These are phyloP conservation scores for Daldinia grandis DNA, from an alignment of 495 filamentous ascomycete species.

Conservation along the genomic window DNA sequence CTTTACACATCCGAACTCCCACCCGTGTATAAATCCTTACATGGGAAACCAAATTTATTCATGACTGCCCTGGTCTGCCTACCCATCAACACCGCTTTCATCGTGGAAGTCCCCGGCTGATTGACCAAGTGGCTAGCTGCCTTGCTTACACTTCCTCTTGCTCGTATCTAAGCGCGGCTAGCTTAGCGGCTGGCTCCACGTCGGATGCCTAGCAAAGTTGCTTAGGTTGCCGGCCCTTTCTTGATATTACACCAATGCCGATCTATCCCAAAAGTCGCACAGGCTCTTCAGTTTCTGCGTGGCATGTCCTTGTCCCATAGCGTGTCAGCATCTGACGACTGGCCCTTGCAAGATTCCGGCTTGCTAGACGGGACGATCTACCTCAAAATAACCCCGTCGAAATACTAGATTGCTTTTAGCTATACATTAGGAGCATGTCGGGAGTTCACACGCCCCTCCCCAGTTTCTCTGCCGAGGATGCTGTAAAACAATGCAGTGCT, in stretches of 20 bases:
- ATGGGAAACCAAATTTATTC: constrained; percentile 25
- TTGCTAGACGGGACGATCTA: background rate
- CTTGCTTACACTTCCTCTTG: constrained; percentile 12
- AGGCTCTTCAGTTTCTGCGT: constrained; percentile 1
- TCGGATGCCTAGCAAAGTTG: constrained; percentile 26
- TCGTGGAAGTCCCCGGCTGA: constrained; percentile 28
- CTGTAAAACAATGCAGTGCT: constrained; percentile 18
- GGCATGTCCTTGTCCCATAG: constrained; percentile 9
- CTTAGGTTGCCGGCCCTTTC: constrained; percentile 11
- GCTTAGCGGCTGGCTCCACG: constrained; percentile 9
- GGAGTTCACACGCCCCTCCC: constrained; percentile 12
- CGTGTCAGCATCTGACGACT: constrained; percentile 1
- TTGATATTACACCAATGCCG: constrained; percentile 10
- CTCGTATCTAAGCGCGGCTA: constrained; percentile 14
- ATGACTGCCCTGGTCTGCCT: constrained; percentile 1
- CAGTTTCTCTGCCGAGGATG: background rate
- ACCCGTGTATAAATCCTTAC: constrained; percentile 17
- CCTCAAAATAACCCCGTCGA: background rate
- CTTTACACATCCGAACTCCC: constrained; percentile 25
- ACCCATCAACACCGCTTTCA: constrained; percentile 1
- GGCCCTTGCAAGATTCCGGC: background rate
- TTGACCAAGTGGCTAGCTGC: constrained; percentile 4
- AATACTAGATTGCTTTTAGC: constrained; percentile 7
- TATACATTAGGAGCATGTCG: constrained; percentile 5
- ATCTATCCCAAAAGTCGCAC: background rate